phyloP scores from a whole-genome alignment of 164 flowering plant species.

The Cinnamomum micranthum region DNA sequence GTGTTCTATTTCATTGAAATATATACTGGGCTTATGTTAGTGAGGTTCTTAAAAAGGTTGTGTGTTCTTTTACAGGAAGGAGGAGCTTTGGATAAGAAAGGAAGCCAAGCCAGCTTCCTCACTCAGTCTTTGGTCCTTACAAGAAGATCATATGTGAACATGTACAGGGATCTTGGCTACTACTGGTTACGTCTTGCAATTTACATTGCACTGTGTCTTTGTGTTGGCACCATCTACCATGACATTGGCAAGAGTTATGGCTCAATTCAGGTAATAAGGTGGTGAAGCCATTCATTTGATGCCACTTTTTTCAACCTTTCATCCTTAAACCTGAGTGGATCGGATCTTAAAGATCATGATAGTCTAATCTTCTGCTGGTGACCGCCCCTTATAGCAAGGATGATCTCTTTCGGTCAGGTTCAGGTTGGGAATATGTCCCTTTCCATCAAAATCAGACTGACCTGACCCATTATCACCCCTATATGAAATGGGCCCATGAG shows the following conservation, averaged over 20 bases:
- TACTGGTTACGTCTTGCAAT: conserved; percentile 55
- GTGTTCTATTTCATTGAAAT: too few species aligned
- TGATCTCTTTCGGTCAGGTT: neutral
- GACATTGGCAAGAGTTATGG: conserved; percentile 29
- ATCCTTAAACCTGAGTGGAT: neutral
- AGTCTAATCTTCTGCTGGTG: neutral
- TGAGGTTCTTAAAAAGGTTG: too few species aligned
- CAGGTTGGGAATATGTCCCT: neutral
- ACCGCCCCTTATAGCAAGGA: neutral
- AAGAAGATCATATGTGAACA: conserved; percentile 50
- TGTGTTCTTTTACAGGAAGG: conserved; percentile 17
- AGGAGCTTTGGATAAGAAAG: conserved; percentile 20
- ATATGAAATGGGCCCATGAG: too few species aligned
- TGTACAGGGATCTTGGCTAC: conserved; percentile 62
- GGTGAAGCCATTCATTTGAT: neutral
- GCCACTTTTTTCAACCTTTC: neutral
- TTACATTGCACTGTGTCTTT: conserved; percentile 28
- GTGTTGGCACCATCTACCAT: conserved; percentile 47
- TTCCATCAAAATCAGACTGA: too few species aligned
- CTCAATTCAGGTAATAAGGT: conserved; percentile 41
- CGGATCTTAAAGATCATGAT: neutral
- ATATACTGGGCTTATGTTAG: too few species aligned
- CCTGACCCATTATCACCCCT: neutral
- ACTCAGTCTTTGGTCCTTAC: conserved; percentile 41
- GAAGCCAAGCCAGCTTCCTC: conserved; percentile 32